These are phyloP conservation scores for Acacia confusa DNA, from an alignment of 306 rosid genomes.

Conservation along the genomic window DNA sequence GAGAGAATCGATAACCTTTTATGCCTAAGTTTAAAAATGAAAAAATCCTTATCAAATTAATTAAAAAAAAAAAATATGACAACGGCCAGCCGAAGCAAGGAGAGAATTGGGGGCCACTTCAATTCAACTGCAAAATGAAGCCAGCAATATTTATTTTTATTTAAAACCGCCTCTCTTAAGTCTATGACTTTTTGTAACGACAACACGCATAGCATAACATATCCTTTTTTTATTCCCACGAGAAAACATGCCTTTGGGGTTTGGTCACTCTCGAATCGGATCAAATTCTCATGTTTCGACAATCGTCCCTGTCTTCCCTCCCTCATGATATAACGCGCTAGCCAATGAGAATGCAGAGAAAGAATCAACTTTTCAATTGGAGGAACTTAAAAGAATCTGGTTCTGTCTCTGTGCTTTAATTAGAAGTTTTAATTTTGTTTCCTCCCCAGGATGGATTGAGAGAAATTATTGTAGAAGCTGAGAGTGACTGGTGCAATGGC, in stretches of 20 bases:
- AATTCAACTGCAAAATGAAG: background rate
- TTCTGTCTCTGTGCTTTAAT: constrained; percentile 41
- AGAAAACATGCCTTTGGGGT: constrained; percentile 18
- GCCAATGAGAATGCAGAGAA: constrained; percentile 1
- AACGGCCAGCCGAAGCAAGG: too few species aligned
- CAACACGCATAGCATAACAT: background rate
- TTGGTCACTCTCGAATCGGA: constrained; percentile 25
- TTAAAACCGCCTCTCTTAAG: background rate
- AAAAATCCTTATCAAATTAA: too few species aligned
- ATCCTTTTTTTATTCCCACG: background rate
- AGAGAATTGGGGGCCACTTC: too few species aligned
- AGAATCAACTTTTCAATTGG: constrained; percentile 26
- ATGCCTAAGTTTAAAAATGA: too few species aligned
- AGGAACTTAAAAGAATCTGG: constrained; percentile 22
- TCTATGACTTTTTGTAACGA: too few species aligned
- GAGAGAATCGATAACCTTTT: too few species aligned
- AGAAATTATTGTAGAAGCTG: constrained; percentile 4
- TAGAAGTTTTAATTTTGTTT: constrained; percentile 42
- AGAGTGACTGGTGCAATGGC: constrained; percentile 57
- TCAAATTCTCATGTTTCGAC: constrained; percentile 24
- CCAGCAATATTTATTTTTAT: background rate
- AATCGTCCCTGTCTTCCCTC: constrained; percentile 21
- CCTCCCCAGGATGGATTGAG: constrained; percentile 21
- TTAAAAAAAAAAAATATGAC: too few species aligned
- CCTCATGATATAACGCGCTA: constrained; percentile 25